Conservation (phyloP, 179 eudicot species). For the Silene vulgaris region DNA sequence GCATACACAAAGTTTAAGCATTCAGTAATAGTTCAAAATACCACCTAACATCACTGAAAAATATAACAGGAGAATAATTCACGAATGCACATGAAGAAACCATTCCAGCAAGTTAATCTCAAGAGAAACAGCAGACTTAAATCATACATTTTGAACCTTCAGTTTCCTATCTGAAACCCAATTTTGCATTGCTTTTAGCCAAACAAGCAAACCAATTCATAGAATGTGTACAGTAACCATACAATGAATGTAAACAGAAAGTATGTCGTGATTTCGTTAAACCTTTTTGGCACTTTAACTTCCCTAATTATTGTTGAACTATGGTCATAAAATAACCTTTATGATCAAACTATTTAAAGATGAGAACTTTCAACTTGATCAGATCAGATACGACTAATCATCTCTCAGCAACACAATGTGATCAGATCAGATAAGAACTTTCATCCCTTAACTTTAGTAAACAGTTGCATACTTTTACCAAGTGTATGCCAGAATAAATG, state of each 20-base stretch:
- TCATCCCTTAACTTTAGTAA: not conserved
- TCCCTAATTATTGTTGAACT: not conserved
- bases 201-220: not conserved
- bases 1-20: slow-evolving; percentile 7
- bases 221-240: not conserved
- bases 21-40: not conserved
- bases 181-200: not conserved
- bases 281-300: not conserved
- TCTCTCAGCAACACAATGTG: not conserved
- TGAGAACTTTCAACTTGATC: not conserved
- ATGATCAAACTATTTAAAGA: not conserved
- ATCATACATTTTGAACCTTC: not conserved
- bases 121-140: slow-evolving; percentile 2
- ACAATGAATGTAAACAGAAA: slow-evolving; percentile 4
- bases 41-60: not conserved
- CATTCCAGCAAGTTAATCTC: not conserved
- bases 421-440: not conserved
- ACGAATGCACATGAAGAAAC: not conserved
- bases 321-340: not conserved
- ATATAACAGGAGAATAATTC: not conserved
- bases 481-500: not conserved
- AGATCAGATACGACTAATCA: not conserved
- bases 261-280: not conserved
- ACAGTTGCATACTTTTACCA: not conserved
- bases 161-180: not conserved